Conservation (phyloP, 495 filamentous ascomycete species). For the Viridothelium virens region DNA sequence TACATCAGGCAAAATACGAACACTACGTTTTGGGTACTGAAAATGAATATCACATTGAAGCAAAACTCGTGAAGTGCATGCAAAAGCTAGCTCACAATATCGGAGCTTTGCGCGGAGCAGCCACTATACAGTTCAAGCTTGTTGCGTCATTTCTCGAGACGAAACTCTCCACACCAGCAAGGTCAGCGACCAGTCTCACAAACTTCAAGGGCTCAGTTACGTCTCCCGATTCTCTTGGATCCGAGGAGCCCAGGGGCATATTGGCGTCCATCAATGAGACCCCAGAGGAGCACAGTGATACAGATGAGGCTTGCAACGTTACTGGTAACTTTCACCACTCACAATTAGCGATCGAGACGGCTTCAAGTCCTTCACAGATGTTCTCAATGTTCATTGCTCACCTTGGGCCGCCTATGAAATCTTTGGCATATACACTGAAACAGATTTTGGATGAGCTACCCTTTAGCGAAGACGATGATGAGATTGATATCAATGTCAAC, state of each 20-base stretch:
- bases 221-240: neutral
- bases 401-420: conserved; percentile 89
- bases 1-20: conserved; percentile 83
- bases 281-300: conserved; percentile 51
- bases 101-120: conserved; percentile 83
- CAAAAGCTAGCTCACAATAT: conserved; percentile 83
- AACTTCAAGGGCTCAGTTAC: neutral
- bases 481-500: conserved; percentile 65
- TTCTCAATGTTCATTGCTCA: conserved; percentile 81
- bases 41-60: conserved; percentile 69
- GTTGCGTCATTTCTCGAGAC: conserved; percentile 49
- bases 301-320: conserved; percentile 30
- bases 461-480: conserved; percentile 56
- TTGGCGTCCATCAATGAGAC: conserved; percentile 61
- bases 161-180: neutral
- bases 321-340: neutral
- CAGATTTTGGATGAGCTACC: conserved; percentile 83
- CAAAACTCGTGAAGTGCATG: conserved; percentile 72
- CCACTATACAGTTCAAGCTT: conserved; percentile 78
- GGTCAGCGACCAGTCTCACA: conserved; percentile 18
- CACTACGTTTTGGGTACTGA: conserved; percentile 81
- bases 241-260: conserved; percentile 21
- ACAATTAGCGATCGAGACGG: conserved; percentile 23
- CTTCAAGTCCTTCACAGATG: conserved; percentile 59
- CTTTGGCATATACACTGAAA: conserved; percentile 78